Evolutionary conservation across 495 filamentous ascomycete species (phyloP), one percentile per base, ranked within the genome.

Genomic region (Penicillium bialowiezense): DNA sequence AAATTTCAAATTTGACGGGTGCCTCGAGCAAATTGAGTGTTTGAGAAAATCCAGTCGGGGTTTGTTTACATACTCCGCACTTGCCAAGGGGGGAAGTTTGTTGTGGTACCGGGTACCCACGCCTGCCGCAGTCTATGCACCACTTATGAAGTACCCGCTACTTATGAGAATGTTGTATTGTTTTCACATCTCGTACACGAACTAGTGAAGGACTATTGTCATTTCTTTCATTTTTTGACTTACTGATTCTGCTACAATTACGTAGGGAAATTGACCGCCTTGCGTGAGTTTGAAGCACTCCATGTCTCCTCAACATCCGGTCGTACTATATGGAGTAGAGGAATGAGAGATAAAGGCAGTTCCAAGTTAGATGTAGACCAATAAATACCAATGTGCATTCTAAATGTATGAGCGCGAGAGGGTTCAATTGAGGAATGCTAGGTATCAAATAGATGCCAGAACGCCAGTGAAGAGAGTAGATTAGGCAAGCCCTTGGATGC

Each of bases 1-100:
- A 37, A 46, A 21, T 18, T 18, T 1, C 36, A 40, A 38, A 35
- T 20, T 8, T 28, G n/a, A 32, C 24, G 18, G 40, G 15, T 8
- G 19, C 17, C 24, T 32, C 28, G 17, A 43, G 29, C 10, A 32
- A 43, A 23, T 9, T 41, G 39, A 28, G 15, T 41, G 39, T 41
- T 19, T 34, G 26, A 20, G 41, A 35, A 40, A 29, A 20, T n/a
- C 15, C 33, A 15, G 19, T 40, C 15, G 34, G 33, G 42, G 47
- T 59, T 59, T 63, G 54, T 63, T 63, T 54, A 51, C 60, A 60
- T 62, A 63, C 60, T 63, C 57, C 54, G 52, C 54, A 57, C 57
- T 55, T 55, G 41, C 56, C 59, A 42, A 62, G 50, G 59, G 56
- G 34, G 52, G 49, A 62, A 56, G 60, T 63, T 64, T 64, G 58